These are phyloP conservation scores for Seiridium cupressi DNA, from an alignment of 2,329 filamentous ascomycete genomes.

Conservation along the genomic window DNA sequence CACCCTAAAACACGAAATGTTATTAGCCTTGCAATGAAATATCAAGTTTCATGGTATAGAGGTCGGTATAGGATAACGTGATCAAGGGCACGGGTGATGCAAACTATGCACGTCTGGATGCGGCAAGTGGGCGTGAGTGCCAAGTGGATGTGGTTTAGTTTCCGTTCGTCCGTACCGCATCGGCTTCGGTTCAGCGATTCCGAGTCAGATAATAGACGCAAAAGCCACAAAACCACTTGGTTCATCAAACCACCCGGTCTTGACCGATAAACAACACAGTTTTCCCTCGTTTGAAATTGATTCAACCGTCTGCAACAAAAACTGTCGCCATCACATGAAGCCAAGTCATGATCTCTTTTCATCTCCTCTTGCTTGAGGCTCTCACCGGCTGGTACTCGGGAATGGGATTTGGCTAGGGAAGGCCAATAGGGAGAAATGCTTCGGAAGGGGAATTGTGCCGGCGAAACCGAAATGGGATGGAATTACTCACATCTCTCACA, in stretches of 20 bases:
- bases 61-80: conserved; percentile 5
- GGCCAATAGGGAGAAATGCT: not conserved
- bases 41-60: not conserved
- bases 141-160: conserved; percentile 34
- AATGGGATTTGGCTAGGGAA: not conserved
- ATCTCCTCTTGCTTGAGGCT: not conserved
- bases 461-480: not conserved
- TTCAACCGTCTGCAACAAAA: not conserved
- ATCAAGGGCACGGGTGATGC: conserved; percentile 2
- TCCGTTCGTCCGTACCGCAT: conserved; percentile 39
- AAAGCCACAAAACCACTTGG: conserved; percentile 14
- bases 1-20: conserved; percentile 62
- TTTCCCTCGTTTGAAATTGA: not conserved
- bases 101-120: conserved; percentile 11
- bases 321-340: not conserved
- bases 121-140: conserved; percentile 22
- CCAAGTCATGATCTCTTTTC: not conserved
- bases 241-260: conserved; percentile 13
- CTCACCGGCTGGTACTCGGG: not conserved
- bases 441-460: conserved; percentile 11
- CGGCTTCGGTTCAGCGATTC: conserved; percentile 8
- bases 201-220: conserved; percentile 6
- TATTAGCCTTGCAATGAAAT: not conserved
- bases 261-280: not conserved
- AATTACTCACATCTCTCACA: conserved; percentile 86